A percentile compares a stretch with the other conserved stretches of the same genome.
Conservation (phyloP, 1,284 basidiomycete genomes). For the Trichosporon sp. region DNA sequence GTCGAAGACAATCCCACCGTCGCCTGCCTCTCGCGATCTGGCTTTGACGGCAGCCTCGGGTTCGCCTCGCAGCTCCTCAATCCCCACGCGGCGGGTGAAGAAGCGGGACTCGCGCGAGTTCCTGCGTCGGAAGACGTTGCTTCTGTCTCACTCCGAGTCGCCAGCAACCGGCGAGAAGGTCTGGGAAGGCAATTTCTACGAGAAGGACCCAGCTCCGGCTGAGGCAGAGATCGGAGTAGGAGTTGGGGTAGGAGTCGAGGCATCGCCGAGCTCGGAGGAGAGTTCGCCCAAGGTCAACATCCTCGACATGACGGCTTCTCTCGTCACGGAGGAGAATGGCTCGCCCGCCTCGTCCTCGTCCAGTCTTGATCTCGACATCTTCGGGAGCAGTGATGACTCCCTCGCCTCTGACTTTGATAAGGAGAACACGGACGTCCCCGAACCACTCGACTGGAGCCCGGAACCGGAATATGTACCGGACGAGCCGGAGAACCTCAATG, state of each 20-base stretch:
- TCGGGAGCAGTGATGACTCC: background rate
- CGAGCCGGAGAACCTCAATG: background rate
- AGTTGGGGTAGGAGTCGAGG: constrained; percentile 2
- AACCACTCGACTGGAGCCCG: constrained; percentile 7
- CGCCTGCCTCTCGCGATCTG: constrained; percentile 2
- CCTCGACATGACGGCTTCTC: background rate
- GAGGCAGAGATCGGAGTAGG: too few species aligned
- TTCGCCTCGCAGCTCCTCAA: constrained; percentile 3
- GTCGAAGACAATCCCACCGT: constrained; percentile 11
- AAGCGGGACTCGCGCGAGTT: constrained; percentile 36
- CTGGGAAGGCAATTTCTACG: constrained; percentile 22
- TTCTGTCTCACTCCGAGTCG: constrained; percentile 15
- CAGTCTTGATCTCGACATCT: background rate
- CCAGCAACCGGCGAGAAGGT: constrained; percentile 12
- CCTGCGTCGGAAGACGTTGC: constrained; percentile 29
- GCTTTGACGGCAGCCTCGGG: background rate
- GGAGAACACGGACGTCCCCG: constrained; percentile 30
- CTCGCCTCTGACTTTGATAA: constrained; percentile 28
- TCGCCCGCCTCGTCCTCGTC: background rate
- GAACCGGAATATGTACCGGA: constrained; percentile 9
- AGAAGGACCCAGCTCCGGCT: constrained; percentile 1
- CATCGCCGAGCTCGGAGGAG: constrained; percentile 4
- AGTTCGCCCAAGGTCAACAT: background rate
- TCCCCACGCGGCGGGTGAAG: too few species aligned
- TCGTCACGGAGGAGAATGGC: background rate